Base-by-base conservation (phyloP, 2,329 filamentous ascomycete species). In the Neocatenulostroma microsporum region DNA sequence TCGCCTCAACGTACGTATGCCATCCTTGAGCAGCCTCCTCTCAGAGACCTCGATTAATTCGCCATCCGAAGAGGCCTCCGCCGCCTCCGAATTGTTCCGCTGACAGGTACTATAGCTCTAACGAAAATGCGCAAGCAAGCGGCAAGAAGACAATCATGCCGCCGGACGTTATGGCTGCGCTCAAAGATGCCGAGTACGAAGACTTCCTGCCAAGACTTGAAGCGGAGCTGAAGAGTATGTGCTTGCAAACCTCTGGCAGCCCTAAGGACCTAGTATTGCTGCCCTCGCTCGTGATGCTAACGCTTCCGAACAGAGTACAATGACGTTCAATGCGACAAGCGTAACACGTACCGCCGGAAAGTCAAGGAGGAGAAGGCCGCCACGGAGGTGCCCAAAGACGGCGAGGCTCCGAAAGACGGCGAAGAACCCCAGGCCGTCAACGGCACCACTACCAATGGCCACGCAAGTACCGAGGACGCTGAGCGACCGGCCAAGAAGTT, bases 61-160 rank as follows among this genome's bases (percentile, higher is more conserved):
- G 11, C 27, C 14, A n/a, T 14, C 27, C 20, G 15, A 18, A 11
- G 9, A 23, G 20, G 20, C 5, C 19, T 27, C 3, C 7, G n/a
- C 24, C 19, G 14, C 19, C 28, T 19, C 11, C 8, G 9, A 19
- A 14, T 11, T 21, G 7, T 14, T 23, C 15, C 18, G 24, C 39
- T 48, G 24, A 48, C 39, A 20, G 5, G 19, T 11, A 17, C 19
- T 19, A 15, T 30, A 88, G 83, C 44, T 81, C 84, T 29, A 86
- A 85, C 50, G 80, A 85, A 49, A 71, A 78, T 51, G 84, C 84
- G 5, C 60, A 71, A 35, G 64, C 64, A 32, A 70, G 72, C n/a
- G 74, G 74, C 56, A 83, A 86, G 57, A 88, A 88, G 66, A 89
- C 83, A 0, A 82, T 91, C 49, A 73, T 76, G 51, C 82, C 83